Conservation (phyloP, 306 rosid genomes). For the Malus domestica region ASM211411v1 NC_041805.1:5778501-5779000, state of each 20-base stretch:
- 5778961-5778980: slow-evolving; percentile 19
- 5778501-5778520: slow-evolving; percentile 34
- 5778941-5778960: slow-evolving; percentile 28
- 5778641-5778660: slow-evolving; percentile 44
- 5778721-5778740: slow-evolving; percentile 59
- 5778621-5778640: slow-evolving; percentile 45
- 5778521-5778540: slow-evolving; percentile 25
- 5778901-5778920: slow-evolving; percentile 23
- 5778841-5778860: slow-evolving; percentile 31
- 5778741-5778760: slow-evolving; percentile 57
- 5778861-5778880: slow-evolving; percentile 21
- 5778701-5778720: slow-evolving; percentile 59
- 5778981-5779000: slow-evolving; percentile 36
- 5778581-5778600: slow-evolving; percentile 57
- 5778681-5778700: slow-evolving; percentile 49
- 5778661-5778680: slow-evolving; percentile 47
- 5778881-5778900: slow-evolving; percentile 33
- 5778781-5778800: slow-evolving; percentile 58
- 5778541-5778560: slow-evolving; percentile 35
- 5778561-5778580: slow-evolving; percentile 71
- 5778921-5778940: slow-evolving; percentile 26
- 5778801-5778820: slow-evolving; percentile 64
- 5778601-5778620: slow-evolving; percentile 51
- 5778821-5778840: slow-evolving; percentile 88
- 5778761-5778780: slow-evolving; percentile 75